Evolutionary conservation across 352 stramenopile species (phyloP).

Genomic region (Globisporangium ultimum): DNA sequence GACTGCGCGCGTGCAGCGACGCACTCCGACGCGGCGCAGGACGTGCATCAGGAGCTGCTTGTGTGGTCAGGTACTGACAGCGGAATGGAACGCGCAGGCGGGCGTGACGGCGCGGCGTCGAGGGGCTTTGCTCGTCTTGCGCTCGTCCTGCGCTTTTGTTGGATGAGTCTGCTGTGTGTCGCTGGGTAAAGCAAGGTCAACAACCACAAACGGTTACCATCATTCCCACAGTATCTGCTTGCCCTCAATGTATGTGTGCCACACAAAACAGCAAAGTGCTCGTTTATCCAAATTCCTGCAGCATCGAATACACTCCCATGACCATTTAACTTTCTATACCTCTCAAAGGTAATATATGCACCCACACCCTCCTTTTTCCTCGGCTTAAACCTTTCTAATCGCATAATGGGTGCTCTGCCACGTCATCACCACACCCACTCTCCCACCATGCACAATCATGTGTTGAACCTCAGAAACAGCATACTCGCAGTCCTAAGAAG

Average conservation of each 20-base stretch:
- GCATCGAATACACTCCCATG: no score
- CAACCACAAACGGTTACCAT: neutral
- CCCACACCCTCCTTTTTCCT: no score
- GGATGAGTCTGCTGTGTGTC: constrained; percentile 5
- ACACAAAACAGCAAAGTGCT: no score
- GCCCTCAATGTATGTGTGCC: no score
- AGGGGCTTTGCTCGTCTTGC: neutral
- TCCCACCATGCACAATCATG: neutral
- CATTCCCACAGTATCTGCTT: neutral
- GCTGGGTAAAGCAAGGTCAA: neutral
- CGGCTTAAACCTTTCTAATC: neutral
- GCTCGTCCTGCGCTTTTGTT: constrained; percentile 1
- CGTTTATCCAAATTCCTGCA: no score
- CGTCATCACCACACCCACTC: neutral
- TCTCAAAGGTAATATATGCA: no score
- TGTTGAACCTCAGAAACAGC: neutral
- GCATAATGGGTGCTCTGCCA: neutral
- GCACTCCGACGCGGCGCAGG: constrained; percentile 29
- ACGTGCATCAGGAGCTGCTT: constrained; percentile 28
- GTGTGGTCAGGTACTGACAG: neutral
- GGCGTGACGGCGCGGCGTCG: neutral
- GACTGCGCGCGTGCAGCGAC: constrained; percentile 15
- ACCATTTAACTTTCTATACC: no score
- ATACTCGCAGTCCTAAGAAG: neutral
- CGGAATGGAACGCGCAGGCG: neutral